Percentiles rank a stretch among this genome's conserved stretches.
Conservation (phyloP, 129 eudicot species). For the Mikania micrantha region DNA sequence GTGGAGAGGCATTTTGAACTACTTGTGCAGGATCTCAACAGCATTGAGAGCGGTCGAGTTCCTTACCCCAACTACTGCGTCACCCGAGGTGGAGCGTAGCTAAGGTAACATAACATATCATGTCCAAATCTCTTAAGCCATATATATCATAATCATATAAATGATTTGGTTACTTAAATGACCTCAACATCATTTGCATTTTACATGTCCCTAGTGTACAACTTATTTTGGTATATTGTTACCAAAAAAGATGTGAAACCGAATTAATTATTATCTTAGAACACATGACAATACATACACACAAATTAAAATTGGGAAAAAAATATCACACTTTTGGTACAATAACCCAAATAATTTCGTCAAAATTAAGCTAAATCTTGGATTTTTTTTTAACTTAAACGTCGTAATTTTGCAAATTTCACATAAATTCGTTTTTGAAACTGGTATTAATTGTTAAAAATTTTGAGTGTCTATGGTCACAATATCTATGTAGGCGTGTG, state of each 20-base stretch:
- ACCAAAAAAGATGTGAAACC: too few relatives aligned
- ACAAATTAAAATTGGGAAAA: too few relatives aligned
- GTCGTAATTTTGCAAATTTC: neutral
- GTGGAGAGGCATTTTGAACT: conserved; percentile 53
- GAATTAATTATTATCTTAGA: too few relatives aligned
- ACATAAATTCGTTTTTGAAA: neutral
- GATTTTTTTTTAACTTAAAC: too few relatives aligned
- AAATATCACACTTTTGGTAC: too few relatives aligned
- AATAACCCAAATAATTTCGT: too few relatives aligned
- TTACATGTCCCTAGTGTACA: too few relatives aligned
- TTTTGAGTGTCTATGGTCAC: neutral
- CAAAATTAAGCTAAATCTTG: too few relatives aligned
- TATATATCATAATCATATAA: neutral
- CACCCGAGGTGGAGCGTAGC: conserved; percentile 13
- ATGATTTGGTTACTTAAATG: too few relatives aligned
- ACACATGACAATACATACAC: too few relatives aligned
- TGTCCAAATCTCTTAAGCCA: neutral
- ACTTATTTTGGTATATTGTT: too few relatives aligned
- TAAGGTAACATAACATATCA: conserved; percentile 16
- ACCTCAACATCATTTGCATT: too few relatives aligned
- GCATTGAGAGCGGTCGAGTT: conserved; percentile 50
- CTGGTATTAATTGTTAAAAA: neutral
- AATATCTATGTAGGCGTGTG: neutral
- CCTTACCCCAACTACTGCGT: conserved; percentile 46
- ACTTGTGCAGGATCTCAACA: conserved; percentile 46